Conservation (phyloP, 148 eudicot species). For the Simmondsia chinensis region DNA sequence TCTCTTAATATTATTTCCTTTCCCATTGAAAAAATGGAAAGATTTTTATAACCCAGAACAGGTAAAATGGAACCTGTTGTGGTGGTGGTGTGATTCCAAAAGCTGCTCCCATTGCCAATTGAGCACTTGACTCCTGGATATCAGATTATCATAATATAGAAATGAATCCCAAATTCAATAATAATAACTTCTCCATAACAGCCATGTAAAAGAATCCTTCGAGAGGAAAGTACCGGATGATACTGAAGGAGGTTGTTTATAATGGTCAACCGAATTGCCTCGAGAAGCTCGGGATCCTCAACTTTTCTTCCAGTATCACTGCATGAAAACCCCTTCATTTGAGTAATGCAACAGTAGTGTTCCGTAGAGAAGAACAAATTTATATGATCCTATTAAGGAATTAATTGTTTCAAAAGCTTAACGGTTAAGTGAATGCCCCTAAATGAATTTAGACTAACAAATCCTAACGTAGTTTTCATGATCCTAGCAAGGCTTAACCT, state of each 20-base stretch:
- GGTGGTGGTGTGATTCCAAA: constrained; percentile 63
- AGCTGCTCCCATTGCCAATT: constrained; percentile 88
- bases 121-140: constrained; percentile 78
- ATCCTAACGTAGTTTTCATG: too few species aligned
- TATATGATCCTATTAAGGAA: too few species aligned
- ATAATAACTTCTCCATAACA: too few species aligned
- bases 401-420: too few species aligned
- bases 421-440: too few species aligned
- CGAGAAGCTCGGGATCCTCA: constrained; percentile 85
- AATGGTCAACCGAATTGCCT: constrained; percentile 91
- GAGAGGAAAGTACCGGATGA: constrained; percentile 59
- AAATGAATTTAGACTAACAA: too few species aligned
- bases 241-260: constrained; percentile 81
- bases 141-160: constrained; percentile 9
- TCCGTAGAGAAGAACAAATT: not conserved
- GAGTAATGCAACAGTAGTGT: not conserved
- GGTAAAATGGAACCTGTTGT: constrained; percentile 28
- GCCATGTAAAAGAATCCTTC: not conserved
- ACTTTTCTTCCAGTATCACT: constrained; percentile 88
- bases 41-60: too few species aligned
- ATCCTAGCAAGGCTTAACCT: too few species aligned
- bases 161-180: not conserved
- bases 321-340: constrained; percentile 15
- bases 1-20: too few species aligned
- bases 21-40: too few species aligned